Percentiles rank a stretch among this genome's conserved stretches.
phyloP scores from a whole-genome alignment of 441 rosid genomes.

The Geranium incanum region DNA sequence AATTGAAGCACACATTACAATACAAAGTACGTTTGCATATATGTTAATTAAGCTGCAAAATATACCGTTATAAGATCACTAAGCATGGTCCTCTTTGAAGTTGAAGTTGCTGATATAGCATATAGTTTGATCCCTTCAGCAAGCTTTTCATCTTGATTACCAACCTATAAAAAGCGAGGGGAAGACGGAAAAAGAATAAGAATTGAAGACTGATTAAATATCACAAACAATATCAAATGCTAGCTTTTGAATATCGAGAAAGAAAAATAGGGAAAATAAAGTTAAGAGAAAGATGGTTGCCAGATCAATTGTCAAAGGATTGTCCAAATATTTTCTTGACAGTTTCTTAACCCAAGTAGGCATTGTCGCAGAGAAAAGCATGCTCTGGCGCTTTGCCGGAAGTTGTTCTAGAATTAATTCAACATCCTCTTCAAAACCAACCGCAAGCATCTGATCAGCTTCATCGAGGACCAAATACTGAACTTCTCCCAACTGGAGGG shows the following conservation, averaged over 20 bases:
- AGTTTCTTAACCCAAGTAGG: conserved; percentile 92
- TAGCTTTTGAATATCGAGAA: not conserved
- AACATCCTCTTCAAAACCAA: conserved; percentile 96
- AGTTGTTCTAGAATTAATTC: conserved; percentile 83
- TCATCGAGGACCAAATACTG: conserved; percentile 93
- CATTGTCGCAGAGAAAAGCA: conserved; percentile 99
- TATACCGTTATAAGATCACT: conserved; percentile 87
- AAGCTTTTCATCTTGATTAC: conserved; percentile 83
- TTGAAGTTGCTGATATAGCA: conserved; percentile 67
- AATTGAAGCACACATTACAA: not conserved
- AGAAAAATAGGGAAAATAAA: not conserved
- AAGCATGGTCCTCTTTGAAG: conserved; percentile 73
- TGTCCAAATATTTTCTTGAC: conserved; percentile 78
- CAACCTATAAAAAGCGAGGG: conserved; percentile 48
- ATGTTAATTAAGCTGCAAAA: not conserved
- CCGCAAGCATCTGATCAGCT: conserved; percentile 55
- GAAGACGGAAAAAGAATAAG: not conserved
- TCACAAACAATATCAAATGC: not conserved
- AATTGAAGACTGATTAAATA: not conserved
- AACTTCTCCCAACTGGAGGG: conserved; percentile 81
- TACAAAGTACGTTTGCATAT: not conserved
- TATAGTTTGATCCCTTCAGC: conserved; percentile 90
- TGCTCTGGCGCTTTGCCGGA: conserved; percentile 76
- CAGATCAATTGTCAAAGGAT: conserved; percentile 88
- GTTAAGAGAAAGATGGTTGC: conserved; percentile 27